These are phyloP conservation scores for Trametes coccinea DNA, from an alignment of 768 basidiomycete genomes.

Conservation along the genomic window DNA sequence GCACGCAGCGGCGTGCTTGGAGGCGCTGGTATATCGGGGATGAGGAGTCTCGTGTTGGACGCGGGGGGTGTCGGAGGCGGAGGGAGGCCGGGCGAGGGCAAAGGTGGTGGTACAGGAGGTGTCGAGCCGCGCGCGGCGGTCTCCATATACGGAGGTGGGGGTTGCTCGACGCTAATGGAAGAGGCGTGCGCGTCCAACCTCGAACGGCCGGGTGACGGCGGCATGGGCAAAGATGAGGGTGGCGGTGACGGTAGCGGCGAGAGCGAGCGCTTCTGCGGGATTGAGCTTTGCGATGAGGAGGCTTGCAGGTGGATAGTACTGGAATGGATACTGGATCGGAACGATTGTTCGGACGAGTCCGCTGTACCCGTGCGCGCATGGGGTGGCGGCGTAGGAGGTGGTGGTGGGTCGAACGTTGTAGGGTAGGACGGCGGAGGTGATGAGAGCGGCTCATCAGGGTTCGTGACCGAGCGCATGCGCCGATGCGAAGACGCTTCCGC, in stretches of 20 bases:
- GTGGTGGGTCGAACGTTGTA: constrained; percentile 7
- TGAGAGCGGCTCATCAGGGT: constrained; percentile 19
- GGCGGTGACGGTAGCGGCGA: constrained; percentile 21
- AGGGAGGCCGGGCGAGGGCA: neutral
- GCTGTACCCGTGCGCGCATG: neutral
- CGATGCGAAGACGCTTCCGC: constrained; percentile 14
- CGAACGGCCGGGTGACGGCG: constrained; percentile 15
- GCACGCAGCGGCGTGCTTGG: constrained; percentile 14
- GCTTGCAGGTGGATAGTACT: neutral
- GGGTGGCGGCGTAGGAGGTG: constrained; percentile 1
- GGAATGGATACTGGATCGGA: constrained; percentile 10
- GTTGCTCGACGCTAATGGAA: constrained; percentile 22
- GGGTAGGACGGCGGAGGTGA: constrained; percentile 20
- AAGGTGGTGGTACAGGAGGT: constrained; percentile 2
- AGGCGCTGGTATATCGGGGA: constrained; percentile 2
- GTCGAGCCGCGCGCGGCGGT: constrained; percentile 7
- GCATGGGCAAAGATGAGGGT: constrained; percentile 13
- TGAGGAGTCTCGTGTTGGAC: neutral
- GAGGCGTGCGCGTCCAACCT: constrained; percentile 20
- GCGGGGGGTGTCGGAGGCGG: neutral
- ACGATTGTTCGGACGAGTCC: constrained; percentile 12
- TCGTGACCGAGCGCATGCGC: constrained; percentile 19
- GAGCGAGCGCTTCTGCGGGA: constrained; percentile 19
- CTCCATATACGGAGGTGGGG: constrained; percentile 24
- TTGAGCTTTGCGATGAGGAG: constrained; percentile 10